phyloP scores from a whole-genome alignment of 208 protist genomes.

The Leishmania lainsoni region DNA sequence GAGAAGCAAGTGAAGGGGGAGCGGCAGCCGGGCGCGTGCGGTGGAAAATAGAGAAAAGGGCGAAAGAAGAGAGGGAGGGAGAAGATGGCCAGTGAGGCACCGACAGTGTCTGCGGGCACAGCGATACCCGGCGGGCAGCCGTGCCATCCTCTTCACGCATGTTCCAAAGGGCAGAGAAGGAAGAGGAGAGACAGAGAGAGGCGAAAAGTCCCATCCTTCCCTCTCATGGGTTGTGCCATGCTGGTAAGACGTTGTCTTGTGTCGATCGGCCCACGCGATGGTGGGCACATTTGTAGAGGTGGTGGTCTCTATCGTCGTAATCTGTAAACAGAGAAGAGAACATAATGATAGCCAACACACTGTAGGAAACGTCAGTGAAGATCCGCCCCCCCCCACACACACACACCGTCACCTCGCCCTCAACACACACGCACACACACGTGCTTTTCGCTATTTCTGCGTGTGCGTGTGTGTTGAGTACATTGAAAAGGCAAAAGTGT shows the following conservation, averaged over 20 bases:
- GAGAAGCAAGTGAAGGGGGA: background rate
- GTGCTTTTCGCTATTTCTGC: no score
- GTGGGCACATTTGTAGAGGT: background rate
- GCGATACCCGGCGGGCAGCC: background rate
- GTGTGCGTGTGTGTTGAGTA: no score
- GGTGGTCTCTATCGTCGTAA: background rate
- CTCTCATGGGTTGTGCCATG: background rate
- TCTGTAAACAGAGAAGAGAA: constrained; percentile 8
- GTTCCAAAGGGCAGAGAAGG: background rate
- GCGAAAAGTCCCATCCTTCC: background rate
- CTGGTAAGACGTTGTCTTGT: background rate
- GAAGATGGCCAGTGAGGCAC: background rate
- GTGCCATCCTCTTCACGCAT: background rate
- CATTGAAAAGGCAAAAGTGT: no score
- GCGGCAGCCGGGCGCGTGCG: background rate
- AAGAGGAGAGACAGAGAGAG: background rate
- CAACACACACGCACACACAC: background rate
- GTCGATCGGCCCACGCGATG: background rate
- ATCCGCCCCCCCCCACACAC: background rate
- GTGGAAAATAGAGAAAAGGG: background rate
- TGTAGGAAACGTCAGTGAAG: constrained; percentile 1
- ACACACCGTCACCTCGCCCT: background rate
- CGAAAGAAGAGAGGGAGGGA: background rate
- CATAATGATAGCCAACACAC: constrained; percentile 1
- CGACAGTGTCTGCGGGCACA: background rate